Evolutionary conservation across 495 filamentous ascomycete species (phyloP), one percentile per base, ranked within the genome.

Genomic region (Viridothelium virens): DNA sequence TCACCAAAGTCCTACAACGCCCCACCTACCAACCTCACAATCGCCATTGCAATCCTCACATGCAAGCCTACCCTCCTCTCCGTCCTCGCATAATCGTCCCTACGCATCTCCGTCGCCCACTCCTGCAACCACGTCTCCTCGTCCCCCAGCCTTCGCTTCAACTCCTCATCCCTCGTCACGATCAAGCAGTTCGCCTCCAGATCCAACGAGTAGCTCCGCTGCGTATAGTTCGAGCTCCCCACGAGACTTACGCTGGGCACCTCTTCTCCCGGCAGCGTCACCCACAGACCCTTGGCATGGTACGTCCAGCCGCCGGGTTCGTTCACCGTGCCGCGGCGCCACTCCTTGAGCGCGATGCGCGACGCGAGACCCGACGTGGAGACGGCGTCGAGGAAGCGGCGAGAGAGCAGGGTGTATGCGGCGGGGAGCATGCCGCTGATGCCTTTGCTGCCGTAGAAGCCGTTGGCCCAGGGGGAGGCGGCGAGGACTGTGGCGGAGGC

Each of bases 251-350:
- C 82, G 62, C 88, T 89, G 2, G 93, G 91, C 16, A 80, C 76
- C 31, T 79, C 71, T 56, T 75, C 71, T 25, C 68, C 68, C 2
- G 77, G 77, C 12, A 97, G 76, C 0, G 90, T 91, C 33, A 96
- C 82, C 94, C 94, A 98, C 2, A 98, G 79, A 0, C 94, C 94
- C 77, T 99, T 99, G 61, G 94, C 94, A 72, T 99, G 94, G 74
- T 99, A 99, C 0, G 92, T 96, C 94, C 94, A 99, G 1, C 90
- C 95, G 18, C 80, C 88, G 0, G 86, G 85, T 71, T 91, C 84
- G 36, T 87, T 86, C 34, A 96, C 88, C 0, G 86, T 89, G 4
- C 93, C 94, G 48, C 83, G 84, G 48, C 87, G 83, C 95, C 95
- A 99, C 77, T 99, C 94, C 64, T 87, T 87, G 12, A 99, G 78